Evolutionary conservation across 2,329 filamentous ascomycete genomes (phyloP).

Genomic region (Alternaria gansuensis): DNA sequence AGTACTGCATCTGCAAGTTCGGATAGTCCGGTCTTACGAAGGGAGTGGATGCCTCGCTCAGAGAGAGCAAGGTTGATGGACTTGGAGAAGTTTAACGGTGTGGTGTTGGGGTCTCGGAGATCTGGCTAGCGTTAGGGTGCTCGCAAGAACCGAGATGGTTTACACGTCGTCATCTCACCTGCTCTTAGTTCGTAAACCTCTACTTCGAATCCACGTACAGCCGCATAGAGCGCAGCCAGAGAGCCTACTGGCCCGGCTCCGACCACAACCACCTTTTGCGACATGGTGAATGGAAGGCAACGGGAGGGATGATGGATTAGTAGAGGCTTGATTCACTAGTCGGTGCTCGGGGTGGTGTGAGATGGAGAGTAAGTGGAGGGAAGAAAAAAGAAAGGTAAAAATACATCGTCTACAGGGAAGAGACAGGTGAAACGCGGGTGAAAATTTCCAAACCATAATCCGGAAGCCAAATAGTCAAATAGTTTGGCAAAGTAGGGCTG

Average conservation of each 20-base stretch:
- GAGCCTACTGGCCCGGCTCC: slow-evolving; percentile 94
- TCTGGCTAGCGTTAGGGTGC: slow-evolving; percentile 64
- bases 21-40: slow-evolving; percentile 73
- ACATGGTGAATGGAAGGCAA: slow-evolving; percentile 29
- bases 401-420: background rate
- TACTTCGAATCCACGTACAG: slow-evolving; percentile 84
- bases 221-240: slow-evolving; percentile 90
- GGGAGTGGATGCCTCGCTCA: slow-evolving; percentile 89
- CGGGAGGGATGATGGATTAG: background rate
- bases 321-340: background rate
- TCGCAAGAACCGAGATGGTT: slow-evolving; percentile 4
- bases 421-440: background rate
- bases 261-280: slow-evolving; percentile 80
- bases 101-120: slow-evolving; percentile 81
- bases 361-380: background rate
- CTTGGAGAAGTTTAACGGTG: slow-evolving; percentile 92
- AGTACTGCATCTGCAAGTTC: slow-evolving; percentile 78
- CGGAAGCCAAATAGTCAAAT: slow-evolving; percentile 16
- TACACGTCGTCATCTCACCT: slow-evolving; percentile 65
- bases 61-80: slow-evolving; percentile 98
- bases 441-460: slow-evolving; percentile 12
- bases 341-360: slow-evolving; percentile 7
- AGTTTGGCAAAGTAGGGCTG: slow-evolving; percentile 19
- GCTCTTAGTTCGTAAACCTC: slow-evolving; percentile 92
- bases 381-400: background rate